Evolutionary conservation across 2,329 filamentous ascomycete species (phyloP).

Genomic region (Aureobasidium leucospermi): DNA sequence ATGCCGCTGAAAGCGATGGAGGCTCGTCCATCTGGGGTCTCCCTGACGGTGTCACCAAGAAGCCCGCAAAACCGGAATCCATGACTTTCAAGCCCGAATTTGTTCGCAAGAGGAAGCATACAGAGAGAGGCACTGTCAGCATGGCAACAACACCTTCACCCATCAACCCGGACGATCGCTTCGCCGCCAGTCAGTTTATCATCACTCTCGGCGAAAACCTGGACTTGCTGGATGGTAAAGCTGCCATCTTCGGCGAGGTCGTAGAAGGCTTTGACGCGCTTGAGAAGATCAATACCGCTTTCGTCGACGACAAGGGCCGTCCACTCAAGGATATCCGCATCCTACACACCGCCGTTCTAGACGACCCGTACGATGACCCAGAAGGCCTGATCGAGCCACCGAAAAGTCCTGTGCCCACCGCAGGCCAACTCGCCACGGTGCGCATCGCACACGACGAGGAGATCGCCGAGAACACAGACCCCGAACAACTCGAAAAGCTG

Average conservation of each 20-base stretch:
- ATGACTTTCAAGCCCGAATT: constrained; percentile 68
- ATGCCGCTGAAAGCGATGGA: constrained; percentile 78
- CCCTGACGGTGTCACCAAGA: constrained; percentile 56
- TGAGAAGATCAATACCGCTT: constrained; percentile 86
- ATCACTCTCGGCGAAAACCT: constrained; percentile 84
- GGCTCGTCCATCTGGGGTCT: constrained; percentile 90
- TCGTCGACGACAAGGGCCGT: constrained; percentile 76
- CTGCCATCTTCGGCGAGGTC: constrained; percentile 90
- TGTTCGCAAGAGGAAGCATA: constrained; percentile 79
- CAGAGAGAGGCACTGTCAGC: constrained; percentile 84
- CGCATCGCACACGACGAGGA: constrained; percentile 86
- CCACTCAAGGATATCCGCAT: constrained; percentile 93
- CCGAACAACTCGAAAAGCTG: constrained; percentile 69
- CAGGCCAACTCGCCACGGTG: constrained; percentile 82
- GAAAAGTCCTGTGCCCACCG: constrained; percentile 71
- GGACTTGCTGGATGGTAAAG: constrained; percentile 85
- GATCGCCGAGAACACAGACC: constrained; percentile 69
- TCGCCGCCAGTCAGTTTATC: constrained; percentile 89
- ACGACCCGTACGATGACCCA: constrained; percentile 87
- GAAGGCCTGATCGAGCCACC: constrained; percentile 67
- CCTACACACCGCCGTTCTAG: constrained; percentile 82
- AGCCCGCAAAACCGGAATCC: constrained; percentile 48
- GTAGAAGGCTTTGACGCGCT: constrained; percentile 92
- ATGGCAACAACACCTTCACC: constrained; percentile 85
- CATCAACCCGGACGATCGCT: constrained; percentile 68